These are phyloP conservation scores for Lycium ferocissimum DNA, from an alignment of 257 asterid genomes.

Conservation along the genomic window DNA sequence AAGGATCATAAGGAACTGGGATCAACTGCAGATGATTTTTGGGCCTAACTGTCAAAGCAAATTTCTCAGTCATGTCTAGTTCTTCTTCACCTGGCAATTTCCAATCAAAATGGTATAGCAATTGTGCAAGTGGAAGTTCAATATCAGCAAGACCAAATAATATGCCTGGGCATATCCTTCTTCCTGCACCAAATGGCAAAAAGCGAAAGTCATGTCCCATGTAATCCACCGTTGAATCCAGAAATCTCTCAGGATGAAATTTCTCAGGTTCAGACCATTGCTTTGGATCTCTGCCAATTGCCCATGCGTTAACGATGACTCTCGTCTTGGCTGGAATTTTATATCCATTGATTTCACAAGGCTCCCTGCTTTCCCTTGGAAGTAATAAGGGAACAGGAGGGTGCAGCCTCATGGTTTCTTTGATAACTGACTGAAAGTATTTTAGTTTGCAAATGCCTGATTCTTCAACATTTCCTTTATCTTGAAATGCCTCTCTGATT, in stretches of 20 bases:
- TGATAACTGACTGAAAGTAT: conserved; percentile 31
- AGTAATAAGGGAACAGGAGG: conserved; percentile 24
- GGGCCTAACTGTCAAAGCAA: conserved; percentile 8
- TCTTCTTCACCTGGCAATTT: conserved; percentile 14
- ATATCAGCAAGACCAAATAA: conserved; percentile 21
- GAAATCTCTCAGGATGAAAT: conserved; percentile 31
- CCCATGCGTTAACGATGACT: conserved; percentile 28
- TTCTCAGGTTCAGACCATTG: conserved; percentile 30
- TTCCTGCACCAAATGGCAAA: conserved; percentile 36
- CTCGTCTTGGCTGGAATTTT: conserved; percentile 25
- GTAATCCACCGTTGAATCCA: conserved; percentile 14
- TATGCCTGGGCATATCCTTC: conserved; percentile 33
- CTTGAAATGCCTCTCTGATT: conserved; percentile 32
- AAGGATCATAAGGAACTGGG: conserved; percentile 18
- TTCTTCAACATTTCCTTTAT: conserved; percentile 29
- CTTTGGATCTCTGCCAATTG: conserved; percentile 18
- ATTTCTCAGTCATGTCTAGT: conserved; percentile 30
- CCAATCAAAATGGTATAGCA: conserved; percentile 37
- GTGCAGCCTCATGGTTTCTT: conserved; percentile 37
- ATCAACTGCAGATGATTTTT: conserved; percentile 26
- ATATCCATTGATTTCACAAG: conserved; percentile 33
- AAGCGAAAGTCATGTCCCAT: conserved; percentile 26
- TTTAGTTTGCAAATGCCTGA: neutral
- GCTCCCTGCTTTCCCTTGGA: conserved; percentile 35
- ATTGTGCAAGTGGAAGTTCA: conserved; percentile 31